A percentile compares a stretch with the other conserved stretches of the same genome.
phyloP scores from a whole-genome alignment of 2,329 filamentous ascomycete genomes.

The Raffaelea arxii region DNA sequence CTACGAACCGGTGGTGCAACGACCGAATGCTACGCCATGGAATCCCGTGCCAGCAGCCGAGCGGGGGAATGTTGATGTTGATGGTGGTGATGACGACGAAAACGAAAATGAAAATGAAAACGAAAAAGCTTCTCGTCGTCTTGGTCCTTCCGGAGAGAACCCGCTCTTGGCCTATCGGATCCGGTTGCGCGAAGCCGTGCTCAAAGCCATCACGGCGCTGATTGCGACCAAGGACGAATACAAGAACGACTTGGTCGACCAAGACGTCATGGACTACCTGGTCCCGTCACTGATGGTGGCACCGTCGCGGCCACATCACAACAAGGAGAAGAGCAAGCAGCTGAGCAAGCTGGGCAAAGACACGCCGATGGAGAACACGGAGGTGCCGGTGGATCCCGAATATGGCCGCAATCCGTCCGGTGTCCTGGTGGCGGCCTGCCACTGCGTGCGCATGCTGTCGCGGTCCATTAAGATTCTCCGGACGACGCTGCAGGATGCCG shows the following conservation, averaged over 20 bases:
- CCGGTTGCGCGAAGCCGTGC: conserved; percentile 62
- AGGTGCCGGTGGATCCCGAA: conserved; percentile 27
- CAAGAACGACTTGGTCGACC: conserved; percentile 70
- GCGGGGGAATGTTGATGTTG: not conserved
- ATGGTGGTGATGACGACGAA: not conserved
- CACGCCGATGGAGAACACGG: conserved; percentile 14
- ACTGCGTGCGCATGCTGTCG: conserved; percentile 69
- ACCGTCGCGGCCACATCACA: conserved; percentile 37
- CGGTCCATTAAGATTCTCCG: conserved; percentile 76
- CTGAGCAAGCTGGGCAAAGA: conserved; percentile 19
- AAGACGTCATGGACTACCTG: conserved; percentile 71
- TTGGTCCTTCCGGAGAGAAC: conserved; percentile 54
- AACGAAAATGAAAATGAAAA: not conserved
- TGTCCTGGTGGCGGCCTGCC: conserved; percentile 79
- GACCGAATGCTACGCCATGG: conserved; percentile 24
- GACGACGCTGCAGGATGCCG: conserved; percentile 79
- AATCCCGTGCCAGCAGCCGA: conserved; percentile 19
- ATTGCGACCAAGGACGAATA: conserved; percentile 75
- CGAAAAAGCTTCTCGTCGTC: conserved; percentile 18
- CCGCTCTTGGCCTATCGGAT: conserved; percentile 57
- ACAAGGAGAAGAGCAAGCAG: conserved; percentile 28
- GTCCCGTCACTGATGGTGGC: conserved; percentile 65
- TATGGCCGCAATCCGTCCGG: conserved; percentile 65
- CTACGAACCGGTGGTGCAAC: conserved; percentile 33
- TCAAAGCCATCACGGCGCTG: conserved; percentile 75